A percentile compares a stretch with the other conserved stretches of the same genome.
phyloP scores from a whole-genome alignment of 2,329 filamentous ascomycete genomes.

The Phaeosphaeriaceae sp. region DNA sequence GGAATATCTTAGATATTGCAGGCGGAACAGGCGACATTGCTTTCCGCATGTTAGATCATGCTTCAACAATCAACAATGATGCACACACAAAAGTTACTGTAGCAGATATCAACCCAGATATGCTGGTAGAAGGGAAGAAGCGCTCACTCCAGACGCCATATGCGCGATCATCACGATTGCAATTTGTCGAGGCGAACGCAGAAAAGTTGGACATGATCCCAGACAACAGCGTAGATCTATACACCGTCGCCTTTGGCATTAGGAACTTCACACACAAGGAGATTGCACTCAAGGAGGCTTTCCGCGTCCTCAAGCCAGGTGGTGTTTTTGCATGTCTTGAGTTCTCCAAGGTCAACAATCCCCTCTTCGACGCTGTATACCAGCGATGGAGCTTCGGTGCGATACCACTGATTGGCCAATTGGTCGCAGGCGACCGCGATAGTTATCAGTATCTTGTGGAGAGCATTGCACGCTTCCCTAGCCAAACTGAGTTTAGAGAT shows the following conservation, averaged over 20 bases:
- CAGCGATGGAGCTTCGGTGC: conserved; percentile 95
- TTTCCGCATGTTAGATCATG: conserved; percentile 91
- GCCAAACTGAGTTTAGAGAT: conserved; percentile 79
- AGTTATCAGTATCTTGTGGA: conserved; percentile 99
- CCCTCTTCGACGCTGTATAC: conserved; percentile 82
- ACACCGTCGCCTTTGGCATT: conserved; percentile 97
- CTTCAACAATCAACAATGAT: conserved; percentile 80
- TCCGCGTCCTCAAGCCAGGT: conserved; percentile 88
- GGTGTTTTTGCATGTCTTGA: conserved; percentile 97
- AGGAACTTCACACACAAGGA: conserved; percentile 95
- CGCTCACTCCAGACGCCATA: conserved; percentile 71
- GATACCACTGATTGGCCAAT: conserved; percentile 92
- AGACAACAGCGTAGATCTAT: conserved; percentile 81
- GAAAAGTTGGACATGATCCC: conserved; percentile 73
- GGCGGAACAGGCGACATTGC: conserved; percentile 98
- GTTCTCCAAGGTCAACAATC: conserved; percentile 84
- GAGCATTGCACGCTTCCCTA: conserved; percentile 93
- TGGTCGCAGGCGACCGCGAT: conserved; percentile 91
- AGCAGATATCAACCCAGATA: conserved; percentile 93
- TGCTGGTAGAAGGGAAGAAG: conserved; percentile 87
- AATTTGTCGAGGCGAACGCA: conserved; percentile 89
- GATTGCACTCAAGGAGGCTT: conserved; percentile 79
- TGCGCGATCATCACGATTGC: conserved; percentile 60
- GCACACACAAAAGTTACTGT: conserved; percentile 83
- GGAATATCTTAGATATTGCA: conserved; percentile 90